phyloP scores from a whole-genome alignment of 768 basidiomycete species.

The Podaxis sp. region DNA sequence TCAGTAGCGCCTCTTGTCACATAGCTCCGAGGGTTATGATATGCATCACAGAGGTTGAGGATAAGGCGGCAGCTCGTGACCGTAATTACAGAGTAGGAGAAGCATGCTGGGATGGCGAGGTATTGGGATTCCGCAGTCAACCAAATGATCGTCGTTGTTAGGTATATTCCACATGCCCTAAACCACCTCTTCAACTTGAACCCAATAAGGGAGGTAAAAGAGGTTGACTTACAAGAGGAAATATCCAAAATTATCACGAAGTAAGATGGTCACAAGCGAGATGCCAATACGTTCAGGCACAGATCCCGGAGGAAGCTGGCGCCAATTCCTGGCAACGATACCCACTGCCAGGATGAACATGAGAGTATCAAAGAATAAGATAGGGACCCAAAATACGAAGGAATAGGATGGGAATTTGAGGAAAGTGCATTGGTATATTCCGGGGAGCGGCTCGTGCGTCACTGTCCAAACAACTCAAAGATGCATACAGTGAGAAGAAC shows the following conservation, averaged over 20 bases:
- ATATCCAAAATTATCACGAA: constrained; percentile 29
- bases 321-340: constrained; percentile 15
- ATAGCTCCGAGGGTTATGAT: constrained; percentile 18
- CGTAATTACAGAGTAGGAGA: constrained; percentile 25
- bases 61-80: constrained; percentile 29
- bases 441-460: constrained; percentile 6
- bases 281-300: constrained; percentile 13
- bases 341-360: constrained; percentile 26
- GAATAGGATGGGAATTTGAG: constrained; percentile 21
- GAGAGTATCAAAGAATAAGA: constrained; percentile 29
- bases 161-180: constrained; percentile 26
- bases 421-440: constrained; percentile 15
- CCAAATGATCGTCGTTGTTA: constrained; percentile 27
- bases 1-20: background rate
- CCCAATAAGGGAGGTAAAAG: background rate
- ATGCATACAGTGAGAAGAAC: background rate
- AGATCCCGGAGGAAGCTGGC: background rate
- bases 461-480: constrained; percentile 11
- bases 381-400: constrained; percentile 28
- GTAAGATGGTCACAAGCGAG: constrained; percentile 22
- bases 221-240: constrained; percentile 24
- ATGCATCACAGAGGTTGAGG: constrained; percentile 30
- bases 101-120: constrained; percentile 25
- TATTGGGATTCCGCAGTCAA: constrained; percentile 22
- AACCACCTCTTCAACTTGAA: background rate